These are phyloP conservation scores for Letharia columbiana DNA, from an alignment of 495 filamentous ascomycete species.

Conservation along the genomic window DNA sequence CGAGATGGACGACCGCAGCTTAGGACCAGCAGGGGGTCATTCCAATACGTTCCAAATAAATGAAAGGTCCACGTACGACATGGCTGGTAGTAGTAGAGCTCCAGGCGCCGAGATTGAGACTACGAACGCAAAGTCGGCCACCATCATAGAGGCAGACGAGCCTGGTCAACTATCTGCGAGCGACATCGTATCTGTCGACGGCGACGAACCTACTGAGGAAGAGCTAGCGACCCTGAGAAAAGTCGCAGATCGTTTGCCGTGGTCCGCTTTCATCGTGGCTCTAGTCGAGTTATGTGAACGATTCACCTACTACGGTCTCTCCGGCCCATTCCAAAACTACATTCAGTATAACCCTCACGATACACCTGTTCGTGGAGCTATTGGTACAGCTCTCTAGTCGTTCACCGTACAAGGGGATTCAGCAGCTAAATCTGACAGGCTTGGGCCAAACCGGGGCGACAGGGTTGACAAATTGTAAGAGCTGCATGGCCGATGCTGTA, in stretches of 20 bases:
- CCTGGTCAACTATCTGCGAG: background rate
- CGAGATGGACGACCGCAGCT: conserved; percentile 13
- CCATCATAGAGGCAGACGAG: conserved; percentile 4
- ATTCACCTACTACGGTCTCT: conserved; percentile 59
- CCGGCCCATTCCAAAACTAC: conserved; percentile 42
- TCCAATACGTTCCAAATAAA: conserved; percentile 15
- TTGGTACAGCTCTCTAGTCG: conserved; percentile 37
- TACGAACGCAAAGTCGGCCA: conserved; percentile 6
- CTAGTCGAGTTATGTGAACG: conserved; percentile 58
- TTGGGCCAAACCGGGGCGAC: conserved; percentile 45
- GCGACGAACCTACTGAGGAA: conserved; percentile 34
- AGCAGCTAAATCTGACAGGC: conserved; percentile 19
- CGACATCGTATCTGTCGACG: background rate
- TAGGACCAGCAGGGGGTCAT: conserved; percentile 8
- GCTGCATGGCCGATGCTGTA: background rate
- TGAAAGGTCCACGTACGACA: conserved; percentile 15
- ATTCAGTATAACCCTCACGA: conserved; percentile 36
- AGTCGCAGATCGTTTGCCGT: conserved; percentile 48
- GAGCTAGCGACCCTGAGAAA: conserved; percentile 45
- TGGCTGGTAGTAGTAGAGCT: conserved; percentile 18
- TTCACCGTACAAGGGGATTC: background rate
- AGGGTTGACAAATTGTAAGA: conserved; percentile 41
- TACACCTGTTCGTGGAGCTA: conserved; percentile 35
- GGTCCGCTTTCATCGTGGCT: conserved; percentile 51
- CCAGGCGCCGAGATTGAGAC: conserved; percentile 12